Base-by-base conservation (phyloP, 108 stramenopile species). In the Skeletonema tropicum region DNA sequence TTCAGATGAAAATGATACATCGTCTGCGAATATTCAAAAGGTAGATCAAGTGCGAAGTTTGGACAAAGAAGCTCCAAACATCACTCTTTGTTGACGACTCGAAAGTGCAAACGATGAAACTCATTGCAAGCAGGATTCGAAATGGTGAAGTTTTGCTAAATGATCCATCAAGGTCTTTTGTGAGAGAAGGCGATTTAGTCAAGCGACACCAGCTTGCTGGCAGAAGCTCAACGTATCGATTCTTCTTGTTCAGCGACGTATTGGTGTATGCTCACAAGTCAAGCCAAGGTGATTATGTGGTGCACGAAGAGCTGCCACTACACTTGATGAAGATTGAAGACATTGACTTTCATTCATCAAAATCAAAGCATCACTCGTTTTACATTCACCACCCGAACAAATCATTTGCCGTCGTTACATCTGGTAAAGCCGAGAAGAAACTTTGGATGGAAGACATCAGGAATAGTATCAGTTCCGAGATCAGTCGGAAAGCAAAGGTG, bases 201-300 rank as follows among this genome's bases (percentile, higher is more conserved):
- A 98, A 98, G 79, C 75, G 79, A 38, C 86, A 88, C 58, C 85
- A 85, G 65, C 86, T 96, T 19, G 87, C 79, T 30, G 97, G 96
- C 25, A 79, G 92, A 35, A 80, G 71, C 46, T 81, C 87, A 23
- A 74, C 84, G 9, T 98, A 97, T 76, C 75, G 85, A 7, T 97
- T 98, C 79, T 98, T 97, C 71, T 75, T 98, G 60, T 98, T 98
- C 79, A 91, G 88, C 57, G 98, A 98, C 75, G 74, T 75, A 17
- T 60, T 82, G 29, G 74, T 82, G 7, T 82, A 82, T 19, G 78
- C 82, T 32, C 79, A 80, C 75, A 80, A 80, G 58, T 84, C 61
- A 58, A 35, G 45, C 30, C 46, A 70, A 14, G 83, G 79, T 14
- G 70, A 83, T 48, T 90, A 74, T 46, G 77, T 83, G 64, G 88